Evolutionary conservation across 441 rosid genomes (phyloP).

Genomic region (Aquilaria agallochum): DNA sequence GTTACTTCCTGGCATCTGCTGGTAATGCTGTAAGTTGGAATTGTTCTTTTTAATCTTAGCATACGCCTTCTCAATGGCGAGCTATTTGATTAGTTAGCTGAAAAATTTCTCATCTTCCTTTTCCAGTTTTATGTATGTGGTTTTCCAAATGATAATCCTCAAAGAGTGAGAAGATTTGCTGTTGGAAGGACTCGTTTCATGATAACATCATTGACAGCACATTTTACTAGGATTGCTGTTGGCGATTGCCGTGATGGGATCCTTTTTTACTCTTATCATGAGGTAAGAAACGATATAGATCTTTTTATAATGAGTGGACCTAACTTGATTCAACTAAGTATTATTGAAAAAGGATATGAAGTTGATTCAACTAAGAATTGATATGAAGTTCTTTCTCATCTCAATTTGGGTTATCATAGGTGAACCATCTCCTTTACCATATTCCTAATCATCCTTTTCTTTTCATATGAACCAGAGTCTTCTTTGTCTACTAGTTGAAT

Average conservation of each 20-base stretch:
- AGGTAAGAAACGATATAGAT: conserved; percentile 45
- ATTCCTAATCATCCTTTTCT: no score
- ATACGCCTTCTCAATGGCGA: conserved; percentile 19
- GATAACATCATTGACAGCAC: conserved; percentile 70
- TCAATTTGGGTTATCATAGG: no score
- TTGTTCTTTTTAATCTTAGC: conserved; percentile 8
- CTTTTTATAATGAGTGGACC: neutral
- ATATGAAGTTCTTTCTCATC: no score
- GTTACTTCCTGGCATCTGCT: conserved; percentile 90
- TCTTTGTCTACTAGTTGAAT: no score
- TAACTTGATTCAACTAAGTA: no score
- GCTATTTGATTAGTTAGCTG: conserved; percentile 12
- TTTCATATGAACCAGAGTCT: no score
- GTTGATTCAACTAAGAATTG: no score
- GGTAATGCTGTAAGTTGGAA: conserved; percentile 85
- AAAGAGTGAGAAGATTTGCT: conserved; percentile 70
- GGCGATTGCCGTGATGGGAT: conserved; percentile 99
- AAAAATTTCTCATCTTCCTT: conserved; percentile 22
- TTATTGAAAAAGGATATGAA: no score
- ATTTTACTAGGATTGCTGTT: conserved; percentile 85
- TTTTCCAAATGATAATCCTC: conserved; percentile 68
- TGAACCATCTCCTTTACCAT: no score
- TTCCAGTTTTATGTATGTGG: conserved; percentile 88
- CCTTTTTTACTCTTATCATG: conserved; percentile 83
- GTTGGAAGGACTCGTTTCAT: conserved; percentile 89